Base-by-base conservation (phyloP, 306 rosid genomes). In the Castanea sativa region DNA sequence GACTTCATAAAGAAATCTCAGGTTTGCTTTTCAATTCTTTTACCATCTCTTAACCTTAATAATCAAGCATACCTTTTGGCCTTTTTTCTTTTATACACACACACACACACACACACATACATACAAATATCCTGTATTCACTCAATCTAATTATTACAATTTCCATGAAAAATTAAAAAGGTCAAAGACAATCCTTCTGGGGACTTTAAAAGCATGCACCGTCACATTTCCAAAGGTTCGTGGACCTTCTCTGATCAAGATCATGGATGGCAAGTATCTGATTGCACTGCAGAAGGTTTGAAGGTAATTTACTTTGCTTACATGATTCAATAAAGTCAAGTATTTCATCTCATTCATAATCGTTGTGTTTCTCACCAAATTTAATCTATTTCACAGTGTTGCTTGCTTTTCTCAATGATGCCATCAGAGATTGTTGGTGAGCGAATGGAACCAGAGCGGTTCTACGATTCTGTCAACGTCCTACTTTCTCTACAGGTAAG, bases 191-290 rank as follows among this genome's bases (percentile, higher is more conserved):
- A 93, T 51, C 91, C 92, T 55, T 82, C 73, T 0, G 96, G 93
- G 35, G 88, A 91, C 75, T 91, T 91, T 64, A 83, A 85, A 61
- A 80, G 83, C 45, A 91, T 91, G 96, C 10, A 85, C 76, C 91
- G 96, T 64, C 96, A 93, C 78, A 93, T 85, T 77, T 93, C 96
- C 8, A 93, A 89, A 80, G 97, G 97, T 14, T 69, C 91, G 1
- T 93, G 97, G 97, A 87, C 96, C 43, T 91, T 91, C 68, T 89
- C 97, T 7, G 94, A 93, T 59, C 87, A 82, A 71, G 98, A 93
- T 76, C 97, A 91, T 19, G 98, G 97, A 80, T 93, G 97, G 98
- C 94, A 91, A 82, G 89, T 88, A 83, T 93, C 98, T 27, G 98
- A 92, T 81, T 86, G 93, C 56, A 91, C 97, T 5, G 93, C 97